phyloP scores from a whole-genome alignment of 257 asterid genomes.

The Coffea canephora region DNA sequence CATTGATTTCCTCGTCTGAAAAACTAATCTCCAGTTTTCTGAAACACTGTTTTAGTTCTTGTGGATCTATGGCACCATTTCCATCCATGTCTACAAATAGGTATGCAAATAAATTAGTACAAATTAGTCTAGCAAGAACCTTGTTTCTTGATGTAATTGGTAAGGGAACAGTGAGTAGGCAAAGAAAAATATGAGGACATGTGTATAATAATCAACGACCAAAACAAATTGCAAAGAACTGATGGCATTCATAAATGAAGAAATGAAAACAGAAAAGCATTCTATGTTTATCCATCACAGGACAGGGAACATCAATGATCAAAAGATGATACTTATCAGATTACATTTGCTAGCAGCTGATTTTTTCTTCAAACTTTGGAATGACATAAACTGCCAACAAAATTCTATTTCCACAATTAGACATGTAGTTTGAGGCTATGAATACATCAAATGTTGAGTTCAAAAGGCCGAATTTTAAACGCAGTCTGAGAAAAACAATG shows the following conservation, averaged over 20 bases:
- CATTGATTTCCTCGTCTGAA: constrained; percentile 71
- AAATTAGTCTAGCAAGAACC: neutral
- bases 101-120: neutral
- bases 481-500: neutral
- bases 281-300: neutral
- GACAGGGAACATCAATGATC: neutral
- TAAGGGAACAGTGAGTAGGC: neutral
- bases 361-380: neutral
- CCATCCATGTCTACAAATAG: constrained; percentile 58
- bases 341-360: neutral
- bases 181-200: neutral
- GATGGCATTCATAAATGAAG: neutral
- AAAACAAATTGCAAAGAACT: neutral
- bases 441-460: neutral
- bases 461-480: neutral
- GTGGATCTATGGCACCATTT: constrained; percentile 72
- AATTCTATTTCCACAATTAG: neutral
- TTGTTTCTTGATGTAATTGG: neutral
- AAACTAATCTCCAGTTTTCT: constrained; percentile 56
- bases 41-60: constrained; percentile 79
- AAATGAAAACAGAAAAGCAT: neutral
- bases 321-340: neutral
- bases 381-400: neutral
- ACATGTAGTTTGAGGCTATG: neutral
- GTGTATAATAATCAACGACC: neutral